phyloP scores from a whole-genome alignment of 192 early-diverging fungal genomes.

The Coemansia sp. region DNA sequence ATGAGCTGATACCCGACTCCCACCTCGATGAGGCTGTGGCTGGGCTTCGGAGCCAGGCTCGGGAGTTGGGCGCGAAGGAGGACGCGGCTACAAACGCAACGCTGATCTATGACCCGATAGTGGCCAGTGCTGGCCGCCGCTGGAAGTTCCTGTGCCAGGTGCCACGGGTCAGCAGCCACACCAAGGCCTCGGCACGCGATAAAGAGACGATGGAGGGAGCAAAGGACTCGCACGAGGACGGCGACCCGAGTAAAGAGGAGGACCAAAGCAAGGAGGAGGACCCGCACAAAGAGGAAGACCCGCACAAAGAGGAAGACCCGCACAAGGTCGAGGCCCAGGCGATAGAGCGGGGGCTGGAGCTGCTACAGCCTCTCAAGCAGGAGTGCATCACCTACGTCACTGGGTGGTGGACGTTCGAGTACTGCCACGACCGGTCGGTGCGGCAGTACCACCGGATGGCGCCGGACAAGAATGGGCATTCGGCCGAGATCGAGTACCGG shows the following conservation, averaged over 20 bases:
- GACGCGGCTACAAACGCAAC: neutral
- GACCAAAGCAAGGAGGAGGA: slow-evolving; percentile 23
- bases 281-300: slow-evolving; percentile 25
- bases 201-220: slow-evolving; percentile 13
- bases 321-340: slow-evolving; percentile 14
- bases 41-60: neutral
- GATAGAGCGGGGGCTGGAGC: slow-evolving; percentile 54
- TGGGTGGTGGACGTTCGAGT: slow-evolving; percentile 80
- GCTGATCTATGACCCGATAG: slow-evolving; percentile 21
- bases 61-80: neutral
- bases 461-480: slow-evolving; percentile 16
- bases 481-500: slow-evolving; percentile 35
- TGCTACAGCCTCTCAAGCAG: slow-evolving; percentile 34
- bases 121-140: slow-evolving; percentile 4
- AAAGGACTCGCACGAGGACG: slow-evolving; percentile 29
- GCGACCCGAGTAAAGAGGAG: slow-evolving; percentile 15
- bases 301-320: slow-evolving; percentile 22
- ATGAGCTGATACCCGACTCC: slow-evolving; percentile 19
- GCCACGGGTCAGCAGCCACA: slow-evolving; percentile 31
- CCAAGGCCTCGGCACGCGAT: slow-evolving; percentile 1
- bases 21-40: slow-evolving; percentile 7
- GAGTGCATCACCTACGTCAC: slow-evolving; percentile 51
- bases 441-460: slow-evolving; percentile 56
- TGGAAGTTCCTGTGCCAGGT: slow-evolving; percentile 52
- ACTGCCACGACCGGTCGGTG: slow-evolving; percentile 63